Conservation (phyloP, 345 rosid genomes). For the Salix koriyanagi region DNA sequence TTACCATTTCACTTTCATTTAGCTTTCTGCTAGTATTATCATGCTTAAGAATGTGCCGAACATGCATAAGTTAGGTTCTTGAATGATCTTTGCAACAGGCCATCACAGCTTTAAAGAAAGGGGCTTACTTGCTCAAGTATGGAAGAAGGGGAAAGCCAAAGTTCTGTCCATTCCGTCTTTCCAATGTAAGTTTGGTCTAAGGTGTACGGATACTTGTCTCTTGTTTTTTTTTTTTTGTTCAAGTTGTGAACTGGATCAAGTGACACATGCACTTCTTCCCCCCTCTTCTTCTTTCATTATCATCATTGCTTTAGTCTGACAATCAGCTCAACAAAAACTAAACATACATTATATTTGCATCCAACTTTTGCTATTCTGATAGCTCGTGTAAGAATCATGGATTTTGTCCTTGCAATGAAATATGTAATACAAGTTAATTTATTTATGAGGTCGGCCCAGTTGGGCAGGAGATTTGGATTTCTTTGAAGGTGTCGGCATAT, state of each 20-base stretch:
- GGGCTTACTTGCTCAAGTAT: slow-evolving; percentile 90
- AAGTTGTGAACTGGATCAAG: background rate
- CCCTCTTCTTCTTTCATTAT: background rate
- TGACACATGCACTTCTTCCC: background rate
- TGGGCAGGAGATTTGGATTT: background rate
- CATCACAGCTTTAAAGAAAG: slow-evolving; percentile 91
- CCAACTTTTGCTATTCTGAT: background rate
- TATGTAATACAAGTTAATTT: background rate
- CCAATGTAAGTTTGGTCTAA: slow-evolving; percentile 60
- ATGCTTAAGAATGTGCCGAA: slow-evolving; percentile 16
- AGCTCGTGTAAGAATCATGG: background rate
- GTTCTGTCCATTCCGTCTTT: slow-evolving; percentile 96
- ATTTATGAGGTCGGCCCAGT: background rate
- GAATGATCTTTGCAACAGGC: slow-evolving; percentile 60
- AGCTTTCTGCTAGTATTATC: slow-evolving; percentile 3
- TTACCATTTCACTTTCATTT: slow-evolving; percentile 7
- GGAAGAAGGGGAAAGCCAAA: slow-evolving; percentile 99
- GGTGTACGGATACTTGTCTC: background rate
- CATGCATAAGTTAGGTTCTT: slow-evolving; percentile 24
- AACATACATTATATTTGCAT: background rate
- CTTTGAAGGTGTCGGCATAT: background rate
- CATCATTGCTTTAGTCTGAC: background rate
- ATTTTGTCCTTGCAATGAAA: background rate
- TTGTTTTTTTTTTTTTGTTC: background rate
- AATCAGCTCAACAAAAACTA: background rate